A percentile compares a stretch with the other conserved stretches of the same genome.
Evolutionary conservation across 768 basidiomycete species (phyloP).

Genomic region (Trametes cubensis): DNA sequence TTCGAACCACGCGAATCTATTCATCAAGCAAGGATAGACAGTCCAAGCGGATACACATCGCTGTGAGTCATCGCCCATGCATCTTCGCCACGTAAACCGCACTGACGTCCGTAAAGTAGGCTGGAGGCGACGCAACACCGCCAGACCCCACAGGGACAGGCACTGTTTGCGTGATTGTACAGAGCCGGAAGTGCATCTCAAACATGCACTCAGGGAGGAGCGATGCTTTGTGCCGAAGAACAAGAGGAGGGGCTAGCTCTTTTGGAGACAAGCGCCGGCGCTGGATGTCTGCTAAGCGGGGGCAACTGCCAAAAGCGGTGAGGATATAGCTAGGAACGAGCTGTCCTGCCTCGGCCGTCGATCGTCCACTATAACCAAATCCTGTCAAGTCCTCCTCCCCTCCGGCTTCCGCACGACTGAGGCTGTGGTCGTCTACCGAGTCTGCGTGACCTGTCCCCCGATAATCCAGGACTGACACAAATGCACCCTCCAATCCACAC

Average conservation of each 20-base stretch:
- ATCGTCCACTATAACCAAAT: constrained; percentile 18
- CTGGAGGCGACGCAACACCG: no score
- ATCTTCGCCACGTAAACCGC: no score
- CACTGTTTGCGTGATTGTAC: no score
- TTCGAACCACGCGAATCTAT: no score
- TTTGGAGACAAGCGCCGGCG: neutral
- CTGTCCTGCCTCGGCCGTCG: neutral
- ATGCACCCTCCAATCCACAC: neutral
- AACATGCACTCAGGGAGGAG: neutral
- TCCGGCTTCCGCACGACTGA: neutral
- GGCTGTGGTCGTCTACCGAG: constrained; percentile 9
- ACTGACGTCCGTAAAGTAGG: no score
- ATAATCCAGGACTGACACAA: constrained; percentile 9
- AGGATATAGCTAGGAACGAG: neutral
- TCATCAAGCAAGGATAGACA: no score
- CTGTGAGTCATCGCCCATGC: no score
- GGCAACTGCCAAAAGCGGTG: constrained; percentile 14
- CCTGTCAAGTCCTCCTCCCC: neutral
- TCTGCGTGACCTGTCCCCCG: neutral
- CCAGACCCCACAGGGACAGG: no score
- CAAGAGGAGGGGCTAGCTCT: neutral
- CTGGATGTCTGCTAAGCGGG: neutral
- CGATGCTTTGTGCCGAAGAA: neutral
- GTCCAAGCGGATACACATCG: no score
- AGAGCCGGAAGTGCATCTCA: no score